Percentiles rank a stretch among this genome's conserved stretches.
Conservation (phyloP, 2,329 filamentous ascomycete species). For the Fusarium fracticaudum region DNA sequence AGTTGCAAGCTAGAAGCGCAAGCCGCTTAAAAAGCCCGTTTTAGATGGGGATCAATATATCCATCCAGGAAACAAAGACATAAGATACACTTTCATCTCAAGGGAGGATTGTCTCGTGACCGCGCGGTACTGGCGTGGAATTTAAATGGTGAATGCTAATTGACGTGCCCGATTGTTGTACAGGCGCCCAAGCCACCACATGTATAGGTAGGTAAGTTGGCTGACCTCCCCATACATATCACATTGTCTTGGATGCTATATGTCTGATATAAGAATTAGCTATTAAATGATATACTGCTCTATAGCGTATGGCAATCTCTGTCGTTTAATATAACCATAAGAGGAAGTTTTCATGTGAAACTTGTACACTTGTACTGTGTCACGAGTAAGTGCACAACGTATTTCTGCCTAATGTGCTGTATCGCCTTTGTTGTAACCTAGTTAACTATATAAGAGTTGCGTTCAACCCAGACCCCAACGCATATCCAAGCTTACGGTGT, state of each 20-base stretch:
- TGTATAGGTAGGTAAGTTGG: too few relatives aligned
- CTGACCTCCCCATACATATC: too few relatives aligned
- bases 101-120: too few relatives aligned
- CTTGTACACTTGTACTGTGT: background rate
- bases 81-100: background rate
- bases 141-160: too few relatives aligned
- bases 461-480: too few relatives aligned
- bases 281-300: background rate
- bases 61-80: background rate
- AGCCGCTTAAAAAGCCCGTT: too few relatives aligned
- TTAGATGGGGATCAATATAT: background rate
- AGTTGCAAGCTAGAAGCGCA: background rate
- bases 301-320: fast-evolving
- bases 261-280: too few relatives aligned
- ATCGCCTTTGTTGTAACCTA: background rate
- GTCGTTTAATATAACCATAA: background rate
- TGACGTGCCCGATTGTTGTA: background rate
- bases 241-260: too few relatives aligned
- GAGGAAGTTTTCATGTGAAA: background rate
- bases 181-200: too few relatives aligned
- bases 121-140: too few relatives aligned
- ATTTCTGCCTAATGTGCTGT: background rate
- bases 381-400: fast-evolving
- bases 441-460: background rate
- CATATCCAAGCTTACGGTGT: too few relatives aligned